Percentiles rank a stretch among this genome's conserved stretches.
Conservation (phyloP, 768 basidiomycete genomes). For the Tephrocybe sp. region DNA sequence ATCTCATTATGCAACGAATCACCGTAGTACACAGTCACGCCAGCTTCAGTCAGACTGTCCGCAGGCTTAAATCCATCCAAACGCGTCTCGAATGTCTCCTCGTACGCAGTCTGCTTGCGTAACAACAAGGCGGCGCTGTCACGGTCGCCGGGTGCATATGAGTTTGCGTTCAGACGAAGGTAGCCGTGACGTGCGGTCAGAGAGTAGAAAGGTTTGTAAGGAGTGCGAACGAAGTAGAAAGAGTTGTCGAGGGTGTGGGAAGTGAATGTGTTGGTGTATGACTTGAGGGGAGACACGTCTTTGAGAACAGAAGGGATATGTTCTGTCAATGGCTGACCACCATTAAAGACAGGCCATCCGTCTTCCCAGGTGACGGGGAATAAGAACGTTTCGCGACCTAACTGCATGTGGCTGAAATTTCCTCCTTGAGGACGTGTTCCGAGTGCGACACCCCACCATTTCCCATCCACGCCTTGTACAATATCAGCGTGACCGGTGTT, state of each 20-base stretch:
- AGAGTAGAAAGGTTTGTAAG: slow-evolving; percentile 36
- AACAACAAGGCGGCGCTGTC: slow-evolving; percentile 35
- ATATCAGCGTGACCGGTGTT: slow-evolving; percentile 38
- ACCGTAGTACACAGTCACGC: slow-evolving; percentile 33
- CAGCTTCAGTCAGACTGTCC: slow-evolving; percentile 34
- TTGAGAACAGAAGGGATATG: slow-evolving; percentile 27
- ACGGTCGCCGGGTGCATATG: slow-evolving; percentile 37
- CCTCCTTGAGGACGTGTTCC: slow-evolving; percentile 34
- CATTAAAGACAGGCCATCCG: slow-evolving; percentile 39
- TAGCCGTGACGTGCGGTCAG: slow-evolving; percentile 25
- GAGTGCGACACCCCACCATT: slow-evolving; percentile 40
- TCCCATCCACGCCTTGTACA: slow-evolving; percentile 31
- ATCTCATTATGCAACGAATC: slow-evolving; percentile 38
- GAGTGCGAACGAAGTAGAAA: slow-evolving; percentile 38
- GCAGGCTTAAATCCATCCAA: slow-evolving; percentile 28
- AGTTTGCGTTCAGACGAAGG: slow-evolving; percentile 31
- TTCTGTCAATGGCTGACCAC: slow-evolving; percentile 27
- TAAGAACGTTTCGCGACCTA: slow-evolving; percentile 38
- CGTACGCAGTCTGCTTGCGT: slow-evolving; percentile 35
- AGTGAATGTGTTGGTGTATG: slow-evolving; percentile 29
- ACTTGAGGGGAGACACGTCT: slow-evolving; percentile 22
- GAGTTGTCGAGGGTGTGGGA: slow-evolving; percentile 24
- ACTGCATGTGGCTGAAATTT: slow-evolving; percentile 33
- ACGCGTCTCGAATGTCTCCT: slow-evolving; percentile 35
- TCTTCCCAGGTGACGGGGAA: slow-evolving; percentile 38